These are phyloP conservation scores for Diospyros lotus DNA, from an alignment of 148 eudicot species.

Conservation along the genomic window DNA sequence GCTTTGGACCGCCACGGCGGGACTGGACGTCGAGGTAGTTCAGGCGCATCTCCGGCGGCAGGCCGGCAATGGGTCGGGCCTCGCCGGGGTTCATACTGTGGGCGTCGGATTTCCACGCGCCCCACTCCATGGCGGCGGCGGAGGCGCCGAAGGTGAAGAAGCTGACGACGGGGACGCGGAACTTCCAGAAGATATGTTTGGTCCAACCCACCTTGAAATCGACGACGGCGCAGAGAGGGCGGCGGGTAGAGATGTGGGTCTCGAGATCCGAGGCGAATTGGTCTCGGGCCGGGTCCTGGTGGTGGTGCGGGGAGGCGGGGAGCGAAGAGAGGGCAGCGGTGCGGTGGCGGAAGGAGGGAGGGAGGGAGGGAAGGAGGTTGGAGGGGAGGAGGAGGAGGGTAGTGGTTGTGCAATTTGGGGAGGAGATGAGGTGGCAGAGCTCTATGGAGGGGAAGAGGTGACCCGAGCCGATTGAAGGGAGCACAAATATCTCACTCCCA, in stretches of 20 bases:
- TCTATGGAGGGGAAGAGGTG: slow-evolving; percentile 17
- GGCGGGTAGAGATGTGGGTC: background rate
- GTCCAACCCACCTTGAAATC: slow-evolving; percentile 1
- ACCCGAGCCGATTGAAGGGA: slow-evolving; percentile 9
- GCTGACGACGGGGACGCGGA: slow-evolving; percentile 10
- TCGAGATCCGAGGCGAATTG: background rate
- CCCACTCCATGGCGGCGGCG: slow-evolving; percentile 24
- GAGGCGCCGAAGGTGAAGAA: slow-evolving; percentile 22
- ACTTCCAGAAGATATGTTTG: background rate
- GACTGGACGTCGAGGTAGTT: background rate
- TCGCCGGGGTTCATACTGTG: slow-evolving; percentile 2
- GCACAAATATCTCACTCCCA: slow-evolving; percentile 7
- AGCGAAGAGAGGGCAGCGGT: slow-evolving; percentile 7
- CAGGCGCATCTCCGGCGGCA: slow-evolving; percentile 13
- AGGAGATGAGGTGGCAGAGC: slow-evolving; percentile 13
- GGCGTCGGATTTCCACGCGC: slow-evolving; percentile 15
- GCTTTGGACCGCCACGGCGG: slow-evolving; percentile 2
- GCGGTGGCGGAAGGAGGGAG: slow-evolving; percentile 11
- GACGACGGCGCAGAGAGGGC: slow-evolving; percentile 13
- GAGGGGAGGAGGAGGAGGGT: slow-evolving; percentile 19
- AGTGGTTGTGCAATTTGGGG: background rate
- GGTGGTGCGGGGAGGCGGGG: background rate
- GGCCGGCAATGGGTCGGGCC: slow-evolving; percentile 2
- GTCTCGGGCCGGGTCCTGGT: background rate
- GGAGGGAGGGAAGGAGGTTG: slow-evolving; percentile 3